phyloP scores from a whole-genome alignment of 495 filamentous ascomycete genomes.

The Xylaria telfairii region DNA sequence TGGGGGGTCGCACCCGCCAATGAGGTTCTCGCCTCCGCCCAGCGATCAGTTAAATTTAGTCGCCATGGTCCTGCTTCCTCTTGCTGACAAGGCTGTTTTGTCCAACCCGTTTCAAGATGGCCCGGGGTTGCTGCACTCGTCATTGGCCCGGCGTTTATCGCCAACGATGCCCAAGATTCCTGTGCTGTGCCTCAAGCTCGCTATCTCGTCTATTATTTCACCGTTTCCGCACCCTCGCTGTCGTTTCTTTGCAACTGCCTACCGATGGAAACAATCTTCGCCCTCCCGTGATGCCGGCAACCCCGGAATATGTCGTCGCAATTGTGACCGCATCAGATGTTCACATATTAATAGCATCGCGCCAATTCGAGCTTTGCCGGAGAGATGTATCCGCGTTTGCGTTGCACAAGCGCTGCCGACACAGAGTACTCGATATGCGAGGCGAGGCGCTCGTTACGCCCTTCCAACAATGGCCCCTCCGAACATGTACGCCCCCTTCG shows the following conservation, averaged over 20 bases:
- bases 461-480: neutral
- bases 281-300: constrained; percentile 4
- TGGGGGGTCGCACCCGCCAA: constrained; percentile 42
- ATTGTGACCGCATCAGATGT: constrained; percentile 9
- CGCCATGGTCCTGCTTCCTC: neutral
- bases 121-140: constrained; percentile 9
- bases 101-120: constrained; percentile 16
- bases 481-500: neutral
- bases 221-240: neutral
- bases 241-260: neutral
- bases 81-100: constrained; percentile 24
- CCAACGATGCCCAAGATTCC: constrained; percentile 7
- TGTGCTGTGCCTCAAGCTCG: neutral
- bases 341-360: constrained; percentile 8
- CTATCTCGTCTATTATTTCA: neutral
- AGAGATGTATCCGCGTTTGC: neutral
- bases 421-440: neutral
- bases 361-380: neutral
- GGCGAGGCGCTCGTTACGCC: neutral
- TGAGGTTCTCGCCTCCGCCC: constrained; percentile 20
- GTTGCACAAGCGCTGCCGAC: neutral
- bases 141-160: constrained; percentile 19
- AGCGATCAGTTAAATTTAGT: constrained; percentile 28
- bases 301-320: neutral
- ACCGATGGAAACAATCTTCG: neutral